Evolutionary conservation across 176 grass and related monocot species (phyloP), one percentile per base, ranked within the genome.

Genomic region (Rhipidocladum racemiflorum): DNA sequence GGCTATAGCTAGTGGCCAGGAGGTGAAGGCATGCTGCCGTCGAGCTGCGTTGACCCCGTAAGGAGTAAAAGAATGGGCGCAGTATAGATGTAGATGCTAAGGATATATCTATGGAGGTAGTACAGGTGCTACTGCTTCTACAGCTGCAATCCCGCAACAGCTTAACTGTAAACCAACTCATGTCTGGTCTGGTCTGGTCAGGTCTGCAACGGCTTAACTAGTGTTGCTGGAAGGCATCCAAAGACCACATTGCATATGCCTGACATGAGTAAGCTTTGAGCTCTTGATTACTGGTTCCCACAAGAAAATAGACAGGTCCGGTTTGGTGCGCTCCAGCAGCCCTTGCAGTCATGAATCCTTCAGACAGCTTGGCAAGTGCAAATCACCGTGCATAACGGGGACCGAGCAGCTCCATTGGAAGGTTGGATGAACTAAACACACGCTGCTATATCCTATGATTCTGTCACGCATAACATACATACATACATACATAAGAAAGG

Each of bases 21-120:
- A n/a, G 66, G 53, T 32, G 75, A 72, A 78, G 18, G 68, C 24
- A 70, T 27, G 49, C 72, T 84, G 81, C 34, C 7, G 35, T 46
- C 50, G 36, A 78, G 73, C 39, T 25, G 75, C 43, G 84, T 86
- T 86, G 84, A 86, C 84, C 76, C 80, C 35, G 34, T 45, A 80
- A 72, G 23, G 18, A 80, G 67, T 79, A 43, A 79, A 54, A 60
- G 75, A 68, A 38, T 29, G 56, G 45, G 56, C 0, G n/a, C 17
- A 18, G 14, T 15, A 10, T 18, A 30, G 21, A 8, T 18, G 48
- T 39, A 40, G 63, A 15, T 50, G 75, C 30, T 36, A 36, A 65
- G 59, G 64, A 40, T 80, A 56, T 34, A 39, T 9, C 38, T 39
- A 39, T 81, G 78, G 66, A 43, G 16, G n/a, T 56, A 12, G 39